A percentile compares a stretch with the other conserved stretches of the same genome.
These are phyloP conservation scores for Pseudocercospora fijiensis DNA, from an alignment of 2,329 filamentous ascomycete species.

Conservation along the genomic window DNA sequence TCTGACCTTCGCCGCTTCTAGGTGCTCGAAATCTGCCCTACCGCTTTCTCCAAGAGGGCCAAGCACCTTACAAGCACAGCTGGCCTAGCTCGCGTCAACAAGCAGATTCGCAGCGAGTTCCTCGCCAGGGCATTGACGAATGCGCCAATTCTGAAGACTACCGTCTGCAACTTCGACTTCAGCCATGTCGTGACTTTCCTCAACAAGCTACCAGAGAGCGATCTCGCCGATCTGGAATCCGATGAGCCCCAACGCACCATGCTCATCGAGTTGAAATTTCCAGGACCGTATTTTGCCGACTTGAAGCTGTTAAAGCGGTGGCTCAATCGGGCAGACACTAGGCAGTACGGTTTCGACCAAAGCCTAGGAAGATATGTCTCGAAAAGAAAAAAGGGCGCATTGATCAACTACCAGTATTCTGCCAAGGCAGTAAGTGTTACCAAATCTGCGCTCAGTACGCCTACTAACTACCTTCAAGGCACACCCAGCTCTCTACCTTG, in stretches of 20 bases:
- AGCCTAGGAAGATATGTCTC: too few species aligned
- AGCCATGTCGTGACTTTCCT: slow-evolving; percentile 18
- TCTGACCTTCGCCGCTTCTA: too few species aligned
- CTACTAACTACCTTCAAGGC: neutral
- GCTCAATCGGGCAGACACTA: neutral
- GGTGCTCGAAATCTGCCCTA: slow-evolving; percentile 4
- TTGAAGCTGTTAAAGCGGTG: neutral
- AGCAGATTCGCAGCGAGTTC: slow-evolving; percentile 5
- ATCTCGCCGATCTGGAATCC: neutral
- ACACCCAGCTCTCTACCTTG: neutral
- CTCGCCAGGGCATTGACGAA: neutral
- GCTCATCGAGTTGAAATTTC: neutral
- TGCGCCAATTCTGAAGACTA: slow-evolving; percentile 4
- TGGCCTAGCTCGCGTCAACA: slow-evolving; percentile 5
- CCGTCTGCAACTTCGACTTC: slow-evolving; percentile 12
- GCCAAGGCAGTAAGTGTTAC: neutral
- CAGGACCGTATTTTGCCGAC: neutral
- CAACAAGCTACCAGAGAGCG: neutral
- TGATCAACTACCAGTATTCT: neutral
- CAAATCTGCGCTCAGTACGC: too few species aligned
- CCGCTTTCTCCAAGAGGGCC: neutral
- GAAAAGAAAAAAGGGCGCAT: neutral
- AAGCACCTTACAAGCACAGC: neutral
- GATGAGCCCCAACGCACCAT: neutral
- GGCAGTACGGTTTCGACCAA: neutral